Evolutionary conservation across 2,329 filamentous ascomycete genomes (phyloP).

Genomic region (Ascomycota sp.): DNA sequence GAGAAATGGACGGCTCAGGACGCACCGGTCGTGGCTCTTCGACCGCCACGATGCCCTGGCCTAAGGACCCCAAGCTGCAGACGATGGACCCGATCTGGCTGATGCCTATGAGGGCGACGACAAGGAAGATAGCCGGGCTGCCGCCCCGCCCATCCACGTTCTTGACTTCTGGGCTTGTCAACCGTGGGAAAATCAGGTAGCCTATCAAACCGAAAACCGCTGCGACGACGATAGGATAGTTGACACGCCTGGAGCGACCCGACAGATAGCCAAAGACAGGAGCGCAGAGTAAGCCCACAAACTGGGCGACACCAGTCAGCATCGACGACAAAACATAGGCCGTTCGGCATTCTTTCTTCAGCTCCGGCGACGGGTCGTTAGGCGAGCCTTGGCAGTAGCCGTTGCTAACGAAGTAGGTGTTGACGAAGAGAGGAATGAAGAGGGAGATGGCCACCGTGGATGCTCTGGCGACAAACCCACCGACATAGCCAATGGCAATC

Average conservation of each 20-base stretch:
- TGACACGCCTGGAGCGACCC: constrained; percentile 43
- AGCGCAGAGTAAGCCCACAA: constrained; percentile 66
- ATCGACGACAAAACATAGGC: constrained; percentile 80
- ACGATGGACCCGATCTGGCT: constrained; percentile 95
- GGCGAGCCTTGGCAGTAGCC: constrained; percentile 56
- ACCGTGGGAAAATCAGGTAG: constrained; percentile 55
- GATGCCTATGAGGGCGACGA: constrained; percentile 65
- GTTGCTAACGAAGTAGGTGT: constrained; percentile 67
- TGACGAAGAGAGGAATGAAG: constrained; percentile 84
- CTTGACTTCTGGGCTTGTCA: constrained; percentile 56
- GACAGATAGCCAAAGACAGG: constrained; percentile 75
- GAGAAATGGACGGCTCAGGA: constrained; percentile 10
- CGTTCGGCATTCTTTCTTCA: constrained; percentile 66
- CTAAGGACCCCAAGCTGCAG: constrained; percentile 76
- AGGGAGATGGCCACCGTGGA: constrained; percentile 89
- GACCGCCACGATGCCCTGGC: constrained; percentile 50
- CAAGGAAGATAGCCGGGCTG: constrained; percentile 46
- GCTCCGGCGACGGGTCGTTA: constrained; percentile 44
- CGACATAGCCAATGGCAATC: constrained; percentile 75
- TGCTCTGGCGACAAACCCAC: constrained; percentile 83
- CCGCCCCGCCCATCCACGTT: constrained; percentile 45
- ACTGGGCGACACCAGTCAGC: constrained; percentile 73
- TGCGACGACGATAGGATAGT: constrained; percentile 54
- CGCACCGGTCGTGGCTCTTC: constrained; percentile 15
- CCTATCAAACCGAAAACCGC: constrained; percentile 57